Conservation (phyloP, 129 eudicot species). For the Oenanthe sinensis region DNA sequence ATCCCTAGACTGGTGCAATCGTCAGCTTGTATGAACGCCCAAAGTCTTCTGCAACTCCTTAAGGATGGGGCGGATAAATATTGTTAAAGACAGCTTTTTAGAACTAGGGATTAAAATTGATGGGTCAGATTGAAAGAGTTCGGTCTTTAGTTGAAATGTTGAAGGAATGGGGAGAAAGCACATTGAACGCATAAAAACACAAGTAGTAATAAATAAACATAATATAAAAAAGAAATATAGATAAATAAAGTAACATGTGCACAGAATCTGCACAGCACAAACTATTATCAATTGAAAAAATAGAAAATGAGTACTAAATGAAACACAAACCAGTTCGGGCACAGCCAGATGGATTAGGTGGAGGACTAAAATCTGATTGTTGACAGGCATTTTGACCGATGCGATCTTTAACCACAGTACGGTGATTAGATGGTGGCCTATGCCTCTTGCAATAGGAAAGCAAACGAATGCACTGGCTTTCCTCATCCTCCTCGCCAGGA, state of each 20-base stretch:
- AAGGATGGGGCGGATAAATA: background rate
- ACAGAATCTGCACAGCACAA: background rate
- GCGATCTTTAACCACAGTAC: conserved; percentile 37
- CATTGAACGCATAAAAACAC: background rate
- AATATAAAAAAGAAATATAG: background rate
- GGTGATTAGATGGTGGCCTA: conserved; percentile 53
- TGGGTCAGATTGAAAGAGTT: background rate
- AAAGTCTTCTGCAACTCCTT: background rate
- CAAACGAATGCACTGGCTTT: conserved; percentile 75
- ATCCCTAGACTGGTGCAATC: background rate
- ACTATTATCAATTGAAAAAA: background rate
- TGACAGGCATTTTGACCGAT: conserved; percentile 35
- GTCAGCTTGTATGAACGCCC: background rate
- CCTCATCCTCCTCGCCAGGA: conserved; percentile 78
- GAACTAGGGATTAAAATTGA: background rate
- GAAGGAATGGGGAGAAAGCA: background rate
- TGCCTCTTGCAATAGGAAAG: conserved; percentile 92
- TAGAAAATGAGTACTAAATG: background rate
- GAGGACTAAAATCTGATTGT: conserved; percentile 41
- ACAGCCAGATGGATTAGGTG: conserved; percentile 78
- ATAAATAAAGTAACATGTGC: background rate
- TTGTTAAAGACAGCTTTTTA: background rate
- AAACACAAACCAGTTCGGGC: conserved; percentile 76
- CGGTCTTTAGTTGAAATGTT: background rate
- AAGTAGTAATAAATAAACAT: too few species aligned